Base-by-base conservation (phyloP, 352 stramenopile species). In the Pythium sukuiense region DNA sequence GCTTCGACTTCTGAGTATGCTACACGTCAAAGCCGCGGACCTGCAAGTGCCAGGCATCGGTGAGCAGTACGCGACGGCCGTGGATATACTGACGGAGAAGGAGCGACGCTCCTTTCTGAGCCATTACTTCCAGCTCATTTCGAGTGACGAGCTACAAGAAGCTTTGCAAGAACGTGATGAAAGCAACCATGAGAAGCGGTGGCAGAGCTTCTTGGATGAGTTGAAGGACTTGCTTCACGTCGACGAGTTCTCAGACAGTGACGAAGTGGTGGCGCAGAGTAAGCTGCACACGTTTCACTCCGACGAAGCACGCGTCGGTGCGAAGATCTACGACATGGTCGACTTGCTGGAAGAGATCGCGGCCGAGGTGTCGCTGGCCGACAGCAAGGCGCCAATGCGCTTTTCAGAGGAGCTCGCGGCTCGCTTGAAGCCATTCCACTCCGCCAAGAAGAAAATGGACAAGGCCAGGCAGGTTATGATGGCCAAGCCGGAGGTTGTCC, bases 71-170 rank as follows among this genome's bases (percentile, higher is more conserved):
- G 83, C 83, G 0, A 58, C 69, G 5, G 79, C 63, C 3, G 74
- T 87, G 16, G 81, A 87, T 13, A 50, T 80, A 20, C 72, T 89
- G 43, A 59, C 72, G 3, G 72, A 77, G 26, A 72, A 71, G 32
- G 71, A 88, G 18, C 66, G 79, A 43, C 66, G 74, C 11, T 14
- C 54, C 11, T 91, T 91, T 32, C 62, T 89, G 27, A 72, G 70
- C 26, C 79, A 91, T 48, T 91, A 83, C 37, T 84, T 89, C n/a
- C 71, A 79, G 27, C 74, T 85, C 30, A 69, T 91, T 13, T 69
- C 68, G 0, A 70, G 59, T 1, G 70, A 69, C 5, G 83, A 91
- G 27, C 73, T 91, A 20, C 81, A 89, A 50, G 73, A 85, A 48
- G 73, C 72, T 20, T 58, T 91, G 16, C 69, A 72, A 6, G 64